Base-by-base conservation (phyloP, 1,284 basidiomycete species). In the Heliocybe sulcata region DNA sequence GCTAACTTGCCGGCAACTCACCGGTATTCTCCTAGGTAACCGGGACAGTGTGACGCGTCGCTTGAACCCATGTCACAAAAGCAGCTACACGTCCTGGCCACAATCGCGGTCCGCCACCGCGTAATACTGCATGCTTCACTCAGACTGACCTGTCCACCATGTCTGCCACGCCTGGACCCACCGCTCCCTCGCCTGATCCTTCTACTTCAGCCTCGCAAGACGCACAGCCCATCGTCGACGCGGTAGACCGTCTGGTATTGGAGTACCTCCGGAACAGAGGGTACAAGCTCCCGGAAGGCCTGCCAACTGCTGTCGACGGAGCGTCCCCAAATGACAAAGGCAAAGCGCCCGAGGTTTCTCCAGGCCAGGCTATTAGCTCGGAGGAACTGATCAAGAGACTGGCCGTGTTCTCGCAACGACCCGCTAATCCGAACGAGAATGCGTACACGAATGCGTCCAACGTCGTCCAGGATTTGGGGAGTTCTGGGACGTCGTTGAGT, bases 211-310 rank as follows among this genome's bases (percentile, higher is more conserved):
- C 20, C 27, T 26, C 47, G 22, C 47, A 49, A 29, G 47, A 49
- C 11, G 23, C 23, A 8, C 47, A 49, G 27, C 22, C 22, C 22
- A 29, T 16, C 51, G 14, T 52, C 6, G 38, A 42, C 16, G 67
- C 73, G 33, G 68, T 73, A 12, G 87, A 88, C 56, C 81, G 81
- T 56, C 73, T 87, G 12, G 82, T 97, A 45, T 74, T 93, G 58
- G 90, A 94, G 55, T 98, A 96, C 69, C 78, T 97, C 51, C 85
- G 86, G 54, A 75, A 85, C 25, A 81, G 93, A 52, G 94, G 95
- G 3, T 87, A 93, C 69, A 77, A 80, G 62, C 76, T 80, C 45
- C 90, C 91, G 11, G 89, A 86, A 57, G 83, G 83, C 31, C 76
- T 94, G 61, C 76, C 83, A 26, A 83, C 87, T 49, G 82, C 87